Percentiles rank a stretch among this genome's conserved stretches.
Conservation (phyloP, 1,284 basidiomycete species). For the Calocybe gambosa region DNA sequence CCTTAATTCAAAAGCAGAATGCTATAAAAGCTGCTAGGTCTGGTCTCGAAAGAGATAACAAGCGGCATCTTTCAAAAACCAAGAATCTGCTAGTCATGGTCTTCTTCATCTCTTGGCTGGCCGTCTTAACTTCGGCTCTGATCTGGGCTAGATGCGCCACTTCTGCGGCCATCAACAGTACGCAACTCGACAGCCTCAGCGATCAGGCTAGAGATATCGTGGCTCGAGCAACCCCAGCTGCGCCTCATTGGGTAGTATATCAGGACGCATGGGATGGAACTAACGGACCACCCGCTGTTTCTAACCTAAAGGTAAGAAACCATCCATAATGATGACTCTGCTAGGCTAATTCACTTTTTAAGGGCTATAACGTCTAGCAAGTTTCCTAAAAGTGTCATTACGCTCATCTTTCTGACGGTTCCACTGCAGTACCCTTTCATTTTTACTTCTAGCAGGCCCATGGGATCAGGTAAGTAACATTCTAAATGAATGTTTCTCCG, state of each 20-base stretch:
- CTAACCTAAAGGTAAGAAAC: constrained; percentile 32
- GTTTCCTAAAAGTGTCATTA: constrained; percentile 3
- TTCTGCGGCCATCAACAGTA: constrained; percentile 18
- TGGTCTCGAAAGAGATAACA: no score
- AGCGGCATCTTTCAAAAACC: background rate
- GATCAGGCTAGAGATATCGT: constrained; percentile 33
- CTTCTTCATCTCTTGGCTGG: constrained; percentile 11
- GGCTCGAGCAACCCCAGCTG: constrained; percentile 35
- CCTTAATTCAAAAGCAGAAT: constrained; percentile 4
- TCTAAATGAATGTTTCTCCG: background rate
- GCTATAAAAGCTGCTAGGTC: background rate
- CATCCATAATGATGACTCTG: background rate
- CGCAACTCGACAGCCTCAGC: constrained; percentile 21
- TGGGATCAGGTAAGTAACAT: constrained; percentile 37
- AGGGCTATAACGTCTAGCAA: constrained; percentile 33
- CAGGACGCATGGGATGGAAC: constrained; percentile 37
- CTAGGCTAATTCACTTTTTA: background rate
- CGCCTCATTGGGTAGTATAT: constrained; percentile 48
- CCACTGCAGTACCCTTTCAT: constrained; percentile 37
- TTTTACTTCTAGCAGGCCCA: constrained; percentile 43
- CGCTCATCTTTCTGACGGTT: background rate
- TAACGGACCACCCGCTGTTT: constrained; percentile 36
- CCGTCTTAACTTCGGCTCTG: constrained; percentile 15
- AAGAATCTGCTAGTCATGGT: constrained; percentile 13
- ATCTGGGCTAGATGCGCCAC: constrained; percentile 13